These are phyloP conservation scores for Platanthera zijinensis DNA, from an alignment of 106 monocot genomes.

Conservation along the genomic window DNA sequence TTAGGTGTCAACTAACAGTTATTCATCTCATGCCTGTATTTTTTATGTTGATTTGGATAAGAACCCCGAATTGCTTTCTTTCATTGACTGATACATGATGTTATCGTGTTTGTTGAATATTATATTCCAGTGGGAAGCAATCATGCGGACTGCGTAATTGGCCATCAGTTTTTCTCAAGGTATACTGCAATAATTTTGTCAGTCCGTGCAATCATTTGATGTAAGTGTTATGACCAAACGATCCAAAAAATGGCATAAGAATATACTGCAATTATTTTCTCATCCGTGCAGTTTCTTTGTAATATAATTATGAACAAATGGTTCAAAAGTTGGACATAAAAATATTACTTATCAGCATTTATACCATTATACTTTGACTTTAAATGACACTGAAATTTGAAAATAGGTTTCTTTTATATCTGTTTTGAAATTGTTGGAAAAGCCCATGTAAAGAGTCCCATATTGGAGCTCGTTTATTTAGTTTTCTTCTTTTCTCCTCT, in stretches of 20 bases:
- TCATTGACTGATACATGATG: background rate
- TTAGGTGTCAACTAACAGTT: background rate
- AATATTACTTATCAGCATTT: background rate
- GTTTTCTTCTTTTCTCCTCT: too few species aligned
- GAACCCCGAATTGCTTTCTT: background rate
- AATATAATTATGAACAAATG: background rate
- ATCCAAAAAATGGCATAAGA: too few species aligned
- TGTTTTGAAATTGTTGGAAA: too few species aligned
- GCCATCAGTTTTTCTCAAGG: slow-evolving; percentile 51
- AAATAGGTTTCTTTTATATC: background rate
- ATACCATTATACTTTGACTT: background rate
- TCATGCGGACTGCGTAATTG: slow-evolving; percentile 85
- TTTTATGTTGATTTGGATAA: background rate
- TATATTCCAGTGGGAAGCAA: slow-evolving; percentile 48
- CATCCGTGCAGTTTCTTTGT: background rate
- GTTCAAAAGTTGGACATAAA: background rate
- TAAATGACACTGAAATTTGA: background rate
- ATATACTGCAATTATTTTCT: background rate
- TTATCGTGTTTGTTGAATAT: background rate
- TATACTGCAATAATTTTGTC: background rate
- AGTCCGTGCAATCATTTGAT: background rate
- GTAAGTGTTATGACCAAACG: background rate
- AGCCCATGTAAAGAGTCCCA: too few species aligned
- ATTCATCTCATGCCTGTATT: background rate
- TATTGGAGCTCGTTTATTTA: too few species aligned